phyloP scores from a whole-genome alignment of 257 asterid genomes.

The Catharanthus roseus region DNA sequence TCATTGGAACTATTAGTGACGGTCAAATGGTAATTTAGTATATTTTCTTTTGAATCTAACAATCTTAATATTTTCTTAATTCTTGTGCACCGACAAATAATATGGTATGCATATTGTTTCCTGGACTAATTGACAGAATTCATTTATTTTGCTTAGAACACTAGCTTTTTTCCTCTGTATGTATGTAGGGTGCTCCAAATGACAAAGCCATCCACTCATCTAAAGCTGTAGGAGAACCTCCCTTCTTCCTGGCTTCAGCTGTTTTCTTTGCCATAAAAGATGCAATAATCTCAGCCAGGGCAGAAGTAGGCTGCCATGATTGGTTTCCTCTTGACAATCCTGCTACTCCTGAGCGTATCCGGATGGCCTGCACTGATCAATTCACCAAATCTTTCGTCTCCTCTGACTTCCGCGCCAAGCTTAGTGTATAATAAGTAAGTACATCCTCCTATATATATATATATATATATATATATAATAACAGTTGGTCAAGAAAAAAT shows the following conservation, averaged over 20 bases:
- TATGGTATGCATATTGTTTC: not conserved
- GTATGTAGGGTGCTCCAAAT: constrained; percentile 71
- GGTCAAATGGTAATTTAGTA: too few species aligned
- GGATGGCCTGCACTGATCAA: constrained; percentile 89
- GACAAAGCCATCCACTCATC: constrained; percentile 83
- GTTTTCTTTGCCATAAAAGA: constrained; percentile 86
- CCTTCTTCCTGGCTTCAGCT: constrained; percentile 78
- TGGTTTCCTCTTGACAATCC: constrained; percentile 94
- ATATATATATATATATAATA: too few species aligned
- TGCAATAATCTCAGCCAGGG: constrained; percentile 74
- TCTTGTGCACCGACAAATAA: too few species aligned
- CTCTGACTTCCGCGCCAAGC: constrained; percentile 56
- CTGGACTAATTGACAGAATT: not conserved
- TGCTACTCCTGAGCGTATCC: constrained; percentile 92
- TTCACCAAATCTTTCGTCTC: constrained; percentile 44
- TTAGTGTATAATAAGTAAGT: constrained; percentile 40
- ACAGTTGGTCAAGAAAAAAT: too few species aligned
- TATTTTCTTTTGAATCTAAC: too few species aligned
- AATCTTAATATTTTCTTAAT: too few species aligned
- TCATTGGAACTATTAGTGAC: too few species aligned
- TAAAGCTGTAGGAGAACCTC: constrained; percentile 98
- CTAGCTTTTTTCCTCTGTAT: constrained; percentile 10
- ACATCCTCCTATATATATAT: too few species aligned
- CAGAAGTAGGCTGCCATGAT: constrained; percentile 54
- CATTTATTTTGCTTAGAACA: not conserved